Evolutionary conservation across 176 grass and related monocot species (phyloP).

Genomic region (Lolium perenne): DNA sequence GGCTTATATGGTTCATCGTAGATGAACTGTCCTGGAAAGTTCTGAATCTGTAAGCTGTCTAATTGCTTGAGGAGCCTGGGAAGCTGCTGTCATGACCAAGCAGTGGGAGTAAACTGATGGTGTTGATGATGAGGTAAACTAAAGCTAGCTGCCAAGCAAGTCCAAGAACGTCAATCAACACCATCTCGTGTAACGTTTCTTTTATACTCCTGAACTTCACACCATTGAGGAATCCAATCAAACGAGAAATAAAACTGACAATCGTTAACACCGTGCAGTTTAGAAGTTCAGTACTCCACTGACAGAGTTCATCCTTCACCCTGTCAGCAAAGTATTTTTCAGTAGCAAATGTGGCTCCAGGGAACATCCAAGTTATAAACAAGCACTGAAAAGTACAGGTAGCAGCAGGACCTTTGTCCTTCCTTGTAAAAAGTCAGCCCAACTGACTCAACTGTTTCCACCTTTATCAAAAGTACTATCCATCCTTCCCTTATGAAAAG

Average conservation of each 20-base stretch:
- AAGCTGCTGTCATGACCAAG: constrained; percentile 6
- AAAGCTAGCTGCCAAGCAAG: constrained; percentile 35
- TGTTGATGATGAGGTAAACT: constrained; percentile 13
- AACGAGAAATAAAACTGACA: background rate
- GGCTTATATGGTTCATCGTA: background rate
- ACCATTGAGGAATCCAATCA: constrained; percentile 4
- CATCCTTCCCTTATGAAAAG: background rate
- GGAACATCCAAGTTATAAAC: constrained; percentile 48
- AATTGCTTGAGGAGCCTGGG: background rate
- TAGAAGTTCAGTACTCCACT: background rate
- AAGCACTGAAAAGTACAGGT: constrained; percentile 53
- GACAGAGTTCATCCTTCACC: background rate
- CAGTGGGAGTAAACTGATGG: background rate
- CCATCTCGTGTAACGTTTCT: background rate
- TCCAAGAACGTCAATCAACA: constrained; percentile 49
- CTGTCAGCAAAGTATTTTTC: constrained; percentile 10
- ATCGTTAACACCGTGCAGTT: background rate
- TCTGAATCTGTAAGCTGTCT: constrained; percentile 8
- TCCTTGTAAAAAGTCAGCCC: constrained; percentile 67
- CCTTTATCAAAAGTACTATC: constrained; percentile 48
- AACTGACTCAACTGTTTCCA: constrained; percentile 59
- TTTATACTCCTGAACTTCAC: constrained; percentile 3
- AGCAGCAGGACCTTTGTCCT: constrained; percentile 62
- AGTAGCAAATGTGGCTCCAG: constrained; percentile 4
- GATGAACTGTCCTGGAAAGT: constrained; percentile 5